Conservation (phyloP, 2,329 filamentous ascomycete species). For the Aspergillus sp. region DNA sequence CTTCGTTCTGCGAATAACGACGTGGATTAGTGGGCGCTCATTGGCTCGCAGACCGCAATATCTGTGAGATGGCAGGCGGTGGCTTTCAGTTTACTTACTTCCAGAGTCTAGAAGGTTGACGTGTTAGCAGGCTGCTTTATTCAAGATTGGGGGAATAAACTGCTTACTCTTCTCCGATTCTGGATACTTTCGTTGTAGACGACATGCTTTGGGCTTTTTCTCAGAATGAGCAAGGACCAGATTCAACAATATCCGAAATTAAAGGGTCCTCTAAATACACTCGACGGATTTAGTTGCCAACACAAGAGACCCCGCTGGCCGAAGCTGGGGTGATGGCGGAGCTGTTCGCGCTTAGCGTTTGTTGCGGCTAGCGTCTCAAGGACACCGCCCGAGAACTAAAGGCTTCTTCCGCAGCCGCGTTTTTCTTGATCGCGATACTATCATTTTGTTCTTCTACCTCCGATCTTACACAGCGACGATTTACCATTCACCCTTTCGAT, state of each 20-base stretch:
- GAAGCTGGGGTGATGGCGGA: constrained; percentile 20
- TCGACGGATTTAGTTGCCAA: constrained; percentile 7
- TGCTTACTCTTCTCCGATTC: constrained; percentile 73
- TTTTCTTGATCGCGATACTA: neutral
- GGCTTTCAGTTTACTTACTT: constrained; percentile 64
- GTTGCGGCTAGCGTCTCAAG: constrained; percentile 23
- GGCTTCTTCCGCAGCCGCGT: neutral
- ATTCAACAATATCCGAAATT: neutral
- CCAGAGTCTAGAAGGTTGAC: constrained; percentile 68
- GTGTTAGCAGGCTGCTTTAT: constrained; percentile 23
- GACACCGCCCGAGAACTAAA: constrained; percentile 5
- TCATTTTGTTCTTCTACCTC: neutral
- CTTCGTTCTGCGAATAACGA: constrained; percentile 64
- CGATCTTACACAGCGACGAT: neutral
- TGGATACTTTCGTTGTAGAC: constrained; percentile 64
- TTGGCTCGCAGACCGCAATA: neutral
- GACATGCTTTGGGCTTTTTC: constrained; percentile 43
- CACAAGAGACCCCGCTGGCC: constrained; percentile 18
- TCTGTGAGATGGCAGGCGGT: neutral
- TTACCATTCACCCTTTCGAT: too few species aligned
- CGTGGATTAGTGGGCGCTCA: constrained; percentile 16
- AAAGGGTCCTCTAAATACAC: neutral
- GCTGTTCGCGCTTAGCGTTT: constrained; percentile 22
- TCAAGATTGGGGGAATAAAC: neutral
- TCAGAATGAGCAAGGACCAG: neutral